Evolutionary conservation across 345 rosid genomes (phyloP).

Genomic region (Populus pruinosa): DNA sequence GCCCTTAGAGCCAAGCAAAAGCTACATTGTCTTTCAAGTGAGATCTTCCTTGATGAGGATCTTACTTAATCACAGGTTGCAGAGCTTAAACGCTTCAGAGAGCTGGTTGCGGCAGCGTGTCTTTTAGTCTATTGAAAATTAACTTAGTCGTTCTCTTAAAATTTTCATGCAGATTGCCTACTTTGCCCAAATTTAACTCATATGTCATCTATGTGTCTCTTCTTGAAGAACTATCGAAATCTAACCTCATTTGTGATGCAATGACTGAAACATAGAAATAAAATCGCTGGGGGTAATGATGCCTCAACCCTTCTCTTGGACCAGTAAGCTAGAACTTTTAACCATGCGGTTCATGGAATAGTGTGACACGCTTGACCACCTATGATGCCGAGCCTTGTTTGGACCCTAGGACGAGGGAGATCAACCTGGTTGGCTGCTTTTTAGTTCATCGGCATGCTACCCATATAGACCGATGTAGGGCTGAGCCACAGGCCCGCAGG

Average conservation of each 20-base stretch:
- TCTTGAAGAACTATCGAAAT: no score
- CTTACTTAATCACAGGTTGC: no score
- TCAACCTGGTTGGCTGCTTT: not conserved
- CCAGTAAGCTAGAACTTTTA: not conserved
- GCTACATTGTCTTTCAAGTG: no score
- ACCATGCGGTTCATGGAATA: constrained; percentile 10
- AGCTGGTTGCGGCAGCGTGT: no score
- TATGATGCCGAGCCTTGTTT: not conserved
- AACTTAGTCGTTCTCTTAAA: no score
- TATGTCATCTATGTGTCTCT: no score
- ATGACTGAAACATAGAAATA: not conserved
- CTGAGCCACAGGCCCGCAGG: not conserved
- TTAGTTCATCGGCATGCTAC: not conserved
- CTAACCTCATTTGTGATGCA: not conserved
- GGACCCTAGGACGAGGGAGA: not conserved
- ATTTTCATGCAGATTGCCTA: no score
- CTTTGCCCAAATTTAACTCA: no score
- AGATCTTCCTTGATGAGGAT: no score
- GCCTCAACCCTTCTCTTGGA: not conserved
- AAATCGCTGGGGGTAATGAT: not conserved
- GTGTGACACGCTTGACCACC: not conserved
- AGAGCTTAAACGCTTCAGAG: no score
- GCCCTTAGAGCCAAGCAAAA: no score
- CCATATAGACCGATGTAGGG: not conserved
- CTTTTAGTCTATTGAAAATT: no score